These are phyloP conservation scores for Rhodotorula sp. DNA, from an alignment of 1,284 basidiomycete genomes.

Conservation along the genomic window DNA sequence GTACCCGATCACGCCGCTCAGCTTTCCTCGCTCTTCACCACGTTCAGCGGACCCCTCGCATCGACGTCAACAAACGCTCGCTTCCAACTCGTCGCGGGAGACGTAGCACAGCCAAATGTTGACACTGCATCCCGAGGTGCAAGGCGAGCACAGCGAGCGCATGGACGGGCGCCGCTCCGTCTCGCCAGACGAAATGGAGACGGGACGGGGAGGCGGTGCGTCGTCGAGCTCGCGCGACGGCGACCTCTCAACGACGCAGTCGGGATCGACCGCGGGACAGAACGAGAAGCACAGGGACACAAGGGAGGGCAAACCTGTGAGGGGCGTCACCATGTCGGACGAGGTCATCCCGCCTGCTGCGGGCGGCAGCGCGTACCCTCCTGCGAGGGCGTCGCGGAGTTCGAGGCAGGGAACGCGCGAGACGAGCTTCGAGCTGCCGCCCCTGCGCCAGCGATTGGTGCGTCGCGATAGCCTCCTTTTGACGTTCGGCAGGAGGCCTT, in stretches of 20 bases:
- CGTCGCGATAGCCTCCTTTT: neutral
- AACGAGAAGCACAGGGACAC: conserved; percentile 6
- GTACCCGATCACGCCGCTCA: no score
- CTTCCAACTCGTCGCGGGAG: neutral
- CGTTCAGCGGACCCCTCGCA: no score
- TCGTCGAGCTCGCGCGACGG: neutral
- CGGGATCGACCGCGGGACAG: conserved; percentile 7
- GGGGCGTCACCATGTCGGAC: conserved; percentile 14
- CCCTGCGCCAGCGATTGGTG: conserved; percentile 8
- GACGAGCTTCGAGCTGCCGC: conserved; percentile 4
- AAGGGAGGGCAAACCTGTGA: no score
- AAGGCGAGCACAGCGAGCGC: neutral
- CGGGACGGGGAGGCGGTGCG: no score
- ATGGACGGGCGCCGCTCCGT: conserved; percentile 11
- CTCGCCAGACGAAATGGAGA: conserved; percentile 5
- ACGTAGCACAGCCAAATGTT: neutral
- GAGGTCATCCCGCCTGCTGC: neutral
- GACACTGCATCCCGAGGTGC: neutral
- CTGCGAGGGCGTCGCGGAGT: neutral
- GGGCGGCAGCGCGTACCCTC: neutral
- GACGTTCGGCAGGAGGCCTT: no score
- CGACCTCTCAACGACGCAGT: conserved; percentile 8
- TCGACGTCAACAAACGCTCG: no score
- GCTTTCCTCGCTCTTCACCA: no score
- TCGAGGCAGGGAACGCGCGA: conserved; percentile 12